These are phyloP conservation scores for Porogramme epimiltina DNA, from an alignment of 1,284 basidiomycete species.

Conservation along the genomic window DNA sequence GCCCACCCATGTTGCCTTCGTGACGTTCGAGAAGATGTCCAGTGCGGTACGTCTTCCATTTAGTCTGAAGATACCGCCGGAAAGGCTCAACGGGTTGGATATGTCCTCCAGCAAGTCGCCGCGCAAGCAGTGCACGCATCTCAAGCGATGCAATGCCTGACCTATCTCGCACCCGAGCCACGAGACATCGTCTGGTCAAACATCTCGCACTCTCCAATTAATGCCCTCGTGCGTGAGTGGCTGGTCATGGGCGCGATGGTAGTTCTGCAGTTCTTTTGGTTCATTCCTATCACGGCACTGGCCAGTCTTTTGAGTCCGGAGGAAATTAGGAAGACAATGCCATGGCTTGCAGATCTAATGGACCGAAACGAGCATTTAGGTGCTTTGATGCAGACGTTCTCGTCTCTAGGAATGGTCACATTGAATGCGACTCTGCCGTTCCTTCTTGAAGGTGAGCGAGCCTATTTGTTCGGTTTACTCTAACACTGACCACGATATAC, in stretches of 20 bases:
- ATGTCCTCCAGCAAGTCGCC: conserved; percentile 77
- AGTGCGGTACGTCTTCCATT: conserved; percentile 67
- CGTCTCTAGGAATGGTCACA: conserved; percentile 86
- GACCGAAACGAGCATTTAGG: conserved; percentile 79
- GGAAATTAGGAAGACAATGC: conserved; percentile 88
- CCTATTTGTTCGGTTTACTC: background rate
- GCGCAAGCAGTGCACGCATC: conserved; percentile 84
- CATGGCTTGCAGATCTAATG: conserved; percentile 82
- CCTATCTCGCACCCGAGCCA: conserved; percentile 88
- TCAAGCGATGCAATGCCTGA: conserved; percentile 65
- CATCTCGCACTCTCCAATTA: conserved; percentile 65
- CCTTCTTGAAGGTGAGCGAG: conserved; percentile 76
- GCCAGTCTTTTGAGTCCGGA: conserved; percentile 87
- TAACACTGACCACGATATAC: conserved; percentile 4
- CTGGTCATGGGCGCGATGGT: conserved; percentile 50
- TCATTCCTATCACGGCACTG: conserved; percentile 83
- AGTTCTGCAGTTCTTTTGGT: conserved; percentile 82
- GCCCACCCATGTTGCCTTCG: conserved; percentile 85
- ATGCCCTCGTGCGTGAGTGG: conserved; percentile 35
- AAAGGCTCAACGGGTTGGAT: background rate
- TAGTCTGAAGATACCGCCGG: background rate
- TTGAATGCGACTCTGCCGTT: conserved; percentile 92
- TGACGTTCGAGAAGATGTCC: conserved; percentile 96
- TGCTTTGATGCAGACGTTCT: conserved; percentile 91
- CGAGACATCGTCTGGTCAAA: conserved; percentile 96